Conservation (phyloP, 1,284 basidiomycete species). For the Moesziomyces globuligerus region DNA sequence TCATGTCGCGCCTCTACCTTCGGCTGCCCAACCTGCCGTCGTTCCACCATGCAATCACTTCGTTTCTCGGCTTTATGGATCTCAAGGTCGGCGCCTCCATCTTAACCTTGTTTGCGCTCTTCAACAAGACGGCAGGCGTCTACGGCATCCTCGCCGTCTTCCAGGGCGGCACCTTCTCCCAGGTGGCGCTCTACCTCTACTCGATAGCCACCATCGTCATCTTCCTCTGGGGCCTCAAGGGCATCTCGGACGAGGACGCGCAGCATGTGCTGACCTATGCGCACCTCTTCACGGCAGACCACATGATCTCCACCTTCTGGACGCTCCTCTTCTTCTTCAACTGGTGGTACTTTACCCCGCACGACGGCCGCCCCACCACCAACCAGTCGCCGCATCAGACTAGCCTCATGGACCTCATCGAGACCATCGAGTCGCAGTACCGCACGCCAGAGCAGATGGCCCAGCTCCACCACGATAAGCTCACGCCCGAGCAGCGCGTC, state of each 20-base stretch:
- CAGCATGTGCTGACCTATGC: conserved; percentile 83
- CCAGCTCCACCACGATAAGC: conserved; percentile 58
- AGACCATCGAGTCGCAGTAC: conserved; percentile 63
- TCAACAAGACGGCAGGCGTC: conserved; percentile 98
- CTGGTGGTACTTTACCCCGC: conserved; percentile 90
- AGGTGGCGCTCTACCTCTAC: conserved; percentile 85
- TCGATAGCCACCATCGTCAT: conserved; percentile 83
- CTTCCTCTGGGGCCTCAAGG: conserved; percentile 86
- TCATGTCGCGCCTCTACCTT: conserved; percentile 57
- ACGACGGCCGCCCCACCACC: conserved; percentile 74
- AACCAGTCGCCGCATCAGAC: conserved; percentile 59
- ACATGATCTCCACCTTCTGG: conserved; percentile 90
- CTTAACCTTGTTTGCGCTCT: conserved; percentile 70
- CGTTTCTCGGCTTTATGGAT: conserved; percentile 64
- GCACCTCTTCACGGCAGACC: conserved; percentile 90
- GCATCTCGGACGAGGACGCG: conserved; percentile 74
- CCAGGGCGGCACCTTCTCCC: conserved; percentile 85
- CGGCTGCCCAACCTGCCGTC: conserved; percentile 52
- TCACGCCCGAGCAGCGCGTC: conserved; percentile 67
- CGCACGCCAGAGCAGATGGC: conserved; percentile 55
- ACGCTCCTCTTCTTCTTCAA: conserved; percentile 86
- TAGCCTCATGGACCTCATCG: conserved; percentile 65
- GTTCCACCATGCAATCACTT: conserved; percentile 56
- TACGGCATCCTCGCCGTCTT: conserved; percentile 93
- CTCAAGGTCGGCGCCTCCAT: conserved; percentile 65